Conservation (phyloP, 768 basidiomycete genomes). For the Scleroderma bovista region DNA sequence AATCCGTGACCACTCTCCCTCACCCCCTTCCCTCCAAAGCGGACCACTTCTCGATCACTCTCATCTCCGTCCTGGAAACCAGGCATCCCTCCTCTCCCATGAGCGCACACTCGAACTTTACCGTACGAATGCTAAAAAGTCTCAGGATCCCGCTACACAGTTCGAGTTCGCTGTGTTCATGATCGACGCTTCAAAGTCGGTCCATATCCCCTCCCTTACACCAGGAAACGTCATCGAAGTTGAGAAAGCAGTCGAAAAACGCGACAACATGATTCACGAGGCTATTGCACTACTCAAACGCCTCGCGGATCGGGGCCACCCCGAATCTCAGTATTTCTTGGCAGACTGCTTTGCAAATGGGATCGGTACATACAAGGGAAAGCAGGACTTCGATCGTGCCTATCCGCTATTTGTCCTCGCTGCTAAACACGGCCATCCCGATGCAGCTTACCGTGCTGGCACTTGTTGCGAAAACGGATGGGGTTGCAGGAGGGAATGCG, state of each 20-base stretch:
- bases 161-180: conserved; percentile 99
- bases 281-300: conserved; percentile 83
- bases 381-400: conserved; percentile 95
- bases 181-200: conserved; percentile 93
- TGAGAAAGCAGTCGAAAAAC: conserved; percentile 73
- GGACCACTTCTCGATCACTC: conserved; percentile 83
- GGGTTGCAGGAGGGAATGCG: conserved; percentile 91
- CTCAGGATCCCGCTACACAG: conserved; percentile 94
- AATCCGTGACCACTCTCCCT: conserved; percentile 61
- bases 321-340: conserved; percentile 93
- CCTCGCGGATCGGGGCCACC: conserved; percentile 90
- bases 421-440: conserved; percentile 95
- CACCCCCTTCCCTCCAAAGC: conserved; percentile 29
- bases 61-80: conserved; percentile 87
- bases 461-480: conserved; percentile 99
- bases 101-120: conserved; percentile 96
- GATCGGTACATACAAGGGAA: conserved; percentile 85
- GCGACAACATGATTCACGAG: conserved; percentile 86
- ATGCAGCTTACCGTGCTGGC: conserved; percentile 91
- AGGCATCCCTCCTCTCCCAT: conserved; percentile 89
- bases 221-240: conserved; percentile 74
- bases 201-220: conserved; percentile 68
- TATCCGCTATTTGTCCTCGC: conserved; percentile 95
- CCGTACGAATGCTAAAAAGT: conserved; percentile 97
- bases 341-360: conserved; percentile 99